Evolutionary conservation across 371 early-diverging fungal species (phyloP), one percentile per base, ranked within the genome.

Genomic region (Entomophthora muscae): DNA sequence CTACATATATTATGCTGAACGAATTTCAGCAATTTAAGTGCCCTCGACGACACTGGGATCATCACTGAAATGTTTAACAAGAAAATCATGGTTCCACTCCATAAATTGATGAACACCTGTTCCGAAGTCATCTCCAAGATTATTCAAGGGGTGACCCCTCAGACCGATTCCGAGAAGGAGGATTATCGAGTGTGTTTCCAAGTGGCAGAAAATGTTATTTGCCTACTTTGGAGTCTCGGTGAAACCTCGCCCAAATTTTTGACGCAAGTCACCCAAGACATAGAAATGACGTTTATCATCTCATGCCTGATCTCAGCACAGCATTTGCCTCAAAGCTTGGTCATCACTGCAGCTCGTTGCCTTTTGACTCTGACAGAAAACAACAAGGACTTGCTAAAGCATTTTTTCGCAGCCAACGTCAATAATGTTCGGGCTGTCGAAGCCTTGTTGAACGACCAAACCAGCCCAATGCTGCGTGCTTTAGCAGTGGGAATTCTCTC

Each of bases 321-420:
- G 57, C 81, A 81, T 64, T 77, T 78, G 51, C 82, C 85, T 29
- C 77, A 73, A 0, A 72, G 72, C 28, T 80, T 83, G n/a, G 79
- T 83, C 30, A 72, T 86, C 64, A 79, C 82, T 33, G 85, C 85
- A 51, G 87, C 83, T 2, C 91, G 91, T 75, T 85, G 85, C 60
- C 78, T 93, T 32, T 84, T 86, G 66, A 88, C 88, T 1, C 70
- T 93, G 42, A 85, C 90, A 0, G 92, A 92, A 33, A 84, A 85
- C 26, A 90, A 91, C 70, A 72, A 75, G 7, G 79, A 80, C 7
- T 73, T 81, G 52, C 72, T 79, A 52, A 73, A 74, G 31, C 73
- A 80, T 29, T 81, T 86, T 68, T 73, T 55, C 12, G 26, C n/a
- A 13, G 28, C 12, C 28, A 17, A 24, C 22, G 7, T 27, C 22